Evolutionary conservation across 148 eudicot genomes (phyloP).

Genomic region (Silene latifolia): DNA sequence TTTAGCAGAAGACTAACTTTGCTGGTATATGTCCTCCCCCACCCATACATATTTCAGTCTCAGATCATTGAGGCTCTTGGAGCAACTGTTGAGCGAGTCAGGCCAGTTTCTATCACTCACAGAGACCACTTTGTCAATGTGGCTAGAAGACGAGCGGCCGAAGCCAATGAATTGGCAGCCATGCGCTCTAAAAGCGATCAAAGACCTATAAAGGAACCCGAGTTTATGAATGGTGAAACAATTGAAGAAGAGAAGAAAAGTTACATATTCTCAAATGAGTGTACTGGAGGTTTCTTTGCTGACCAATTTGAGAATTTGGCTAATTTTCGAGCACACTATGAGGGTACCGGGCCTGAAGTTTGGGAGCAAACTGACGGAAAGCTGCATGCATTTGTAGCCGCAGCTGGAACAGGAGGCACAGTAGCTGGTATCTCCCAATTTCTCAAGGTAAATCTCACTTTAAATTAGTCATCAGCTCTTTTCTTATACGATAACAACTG

Average conservation of each 20-base stretch:
- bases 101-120: slow-evolving; percentile 97
- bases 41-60: slow-evolving; percentile 46
- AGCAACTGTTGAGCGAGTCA: slow-evolving; percentile 92
- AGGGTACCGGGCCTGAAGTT: slow-evolving; percentile 95
- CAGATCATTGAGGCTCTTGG: slow-evolving; percentile 94
- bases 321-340: slow-evolving; percentile 81
- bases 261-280: slow-evolving; percentile 43
- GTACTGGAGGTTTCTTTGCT: slow-evolving; percentile 91
- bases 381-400: slow-evolving; percentile 84
- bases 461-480: no score
- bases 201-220: slow-evolving; percentile 22
- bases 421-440: slow-evolving; percentile 79
- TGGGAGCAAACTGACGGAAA: slow-evolving; percentile 85
- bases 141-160: slow-evolving; percentile 86
- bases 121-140: slow-evolving; percentile 87
- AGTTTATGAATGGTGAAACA: slow-evolving; percentile 30
- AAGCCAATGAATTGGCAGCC: slow-evolving; percentile 66
- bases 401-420: slow-evolving; percentile 99
- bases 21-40: neutral
- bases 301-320: slow-evolving; percentile 97
- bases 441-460: slow-evolving; percentile 53
- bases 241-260: slow-evolving; percentile 28
- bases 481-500: no score
- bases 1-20: neutral
- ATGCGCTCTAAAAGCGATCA: slow-evolving; percentile 23